Evolutionary conservation across 208 protist genomes (phyloP).

Genomic region (Leishmania tropica): DNA sequence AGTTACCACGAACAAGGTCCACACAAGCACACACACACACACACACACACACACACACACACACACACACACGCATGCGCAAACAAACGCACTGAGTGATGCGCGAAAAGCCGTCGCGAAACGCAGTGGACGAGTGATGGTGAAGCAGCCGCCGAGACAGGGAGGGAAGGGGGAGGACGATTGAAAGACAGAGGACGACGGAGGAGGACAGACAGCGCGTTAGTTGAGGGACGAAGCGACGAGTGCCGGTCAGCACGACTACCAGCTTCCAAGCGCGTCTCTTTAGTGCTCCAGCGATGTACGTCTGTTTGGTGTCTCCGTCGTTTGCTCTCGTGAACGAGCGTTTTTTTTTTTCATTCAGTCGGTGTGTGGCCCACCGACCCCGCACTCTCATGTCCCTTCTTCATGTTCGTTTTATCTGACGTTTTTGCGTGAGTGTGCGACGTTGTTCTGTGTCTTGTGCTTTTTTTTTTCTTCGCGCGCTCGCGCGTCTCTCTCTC

Average conservation of each 20-base stretch:
- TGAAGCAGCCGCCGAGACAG: background rate
- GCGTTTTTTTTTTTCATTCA: constrained; percentile 3
- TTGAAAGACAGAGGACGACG: background rate
- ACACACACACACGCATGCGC: background rate
- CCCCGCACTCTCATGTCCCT: background rate
- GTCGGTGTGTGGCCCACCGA: too few relatives aligned
- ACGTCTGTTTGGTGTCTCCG: background rate
- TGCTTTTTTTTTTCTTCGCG: constrained; percentile 4
- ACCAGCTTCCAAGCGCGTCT: background rate
- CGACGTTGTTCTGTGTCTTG: too few relatives aligned
- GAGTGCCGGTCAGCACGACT: background rate
- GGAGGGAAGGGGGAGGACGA: background rate
- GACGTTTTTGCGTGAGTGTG: background rate
- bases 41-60: too few relatives aligned
- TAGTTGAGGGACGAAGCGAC: background rate
- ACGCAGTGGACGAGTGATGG: background rate
- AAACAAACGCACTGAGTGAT: background rate
- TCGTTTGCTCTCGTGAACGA: constrained; percentile 3
- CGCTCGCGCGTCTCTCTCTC: too few relatives aligned
- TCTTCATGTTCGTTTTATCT: background rate
- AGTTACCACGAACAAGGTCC: background rate
- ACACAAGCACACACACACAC: background rate
- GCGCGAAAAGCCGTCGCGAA: background rate
- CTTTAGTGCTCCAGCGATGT: background rate
- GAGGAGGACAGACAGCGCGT: background rate